These are phyloP conservation scores for Debaryomycetaceae sp. DNA, from an alignment of 1,139 yeast species.

Conservation along the genomic window DNA sequence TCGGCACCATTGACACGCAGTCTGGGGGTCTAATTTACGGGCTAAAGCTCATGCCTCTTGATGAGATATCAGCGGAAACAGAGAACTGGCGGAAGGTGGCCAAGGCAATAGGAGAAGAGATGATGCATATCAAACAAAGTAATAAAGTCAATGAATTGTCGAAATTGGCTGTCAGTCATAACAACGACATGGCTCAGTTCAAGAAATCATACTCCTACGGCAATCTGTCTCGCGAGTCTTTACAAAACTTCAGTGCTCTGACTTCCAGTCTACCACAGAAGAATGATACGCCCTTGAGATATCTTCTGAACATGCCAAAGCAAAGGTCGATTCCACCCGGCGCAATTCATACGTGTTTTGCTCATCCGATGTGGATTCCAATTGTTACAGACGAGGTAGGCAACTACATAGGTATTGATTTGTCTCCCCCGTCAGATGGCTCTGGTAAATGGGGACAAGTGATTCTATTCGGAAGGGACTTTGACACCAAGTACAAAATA, in stretches of 20 bases:
- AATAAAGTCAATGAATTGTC: constrained; percentile 20
- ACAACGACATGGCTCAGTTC: constrained; percentile 13
- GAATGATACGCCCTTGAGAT: not conserved
- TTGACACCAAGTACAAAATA: constrained; percentile 73
- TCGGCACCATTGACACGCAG: constrained; percentile 39
- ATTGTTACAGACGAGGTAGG: constrained; percentile 84
- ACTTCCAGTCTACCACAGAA: not conserved
- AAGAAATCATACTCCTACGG: constrained; percentile 19
- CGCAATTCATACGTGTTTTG: constrained; percentile 65
- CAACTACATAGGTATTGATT: constrained; percentile 83
- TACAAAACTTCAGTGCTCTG: constrained; percentile 1
- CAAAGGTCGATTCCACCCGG: constrained; percentile 79
- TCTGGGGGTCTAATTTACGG: constrained; percentile 64
- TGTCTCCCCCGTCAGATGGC: constrained; percentile 69
- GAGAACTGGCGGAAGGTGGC: constrained; percentile 68
- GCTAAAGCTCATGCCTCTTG: constrained; percentile 59
- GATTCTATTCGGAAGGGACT: constrained; percentile 84
- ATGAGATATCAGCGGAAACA: constrained; percentile 61
- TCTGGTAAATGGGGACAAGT: constrained; percentile 77
- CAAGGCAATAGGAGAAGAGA: constrained; percentile 35
- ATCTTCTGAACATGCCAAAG: constrained; percentile 32
- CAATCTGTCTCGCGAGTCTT: not conserved
- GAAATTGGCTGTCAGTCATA: constrained; percentile 24
- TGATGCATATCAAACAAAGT: constrained; percentile 19
- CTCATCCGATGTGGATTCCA: constrained; percentile 91